phyloP scores from a whole-genome alignment of 2,329 filamentous ascomycete species.

The Trichophyton rubrum region DNA sequence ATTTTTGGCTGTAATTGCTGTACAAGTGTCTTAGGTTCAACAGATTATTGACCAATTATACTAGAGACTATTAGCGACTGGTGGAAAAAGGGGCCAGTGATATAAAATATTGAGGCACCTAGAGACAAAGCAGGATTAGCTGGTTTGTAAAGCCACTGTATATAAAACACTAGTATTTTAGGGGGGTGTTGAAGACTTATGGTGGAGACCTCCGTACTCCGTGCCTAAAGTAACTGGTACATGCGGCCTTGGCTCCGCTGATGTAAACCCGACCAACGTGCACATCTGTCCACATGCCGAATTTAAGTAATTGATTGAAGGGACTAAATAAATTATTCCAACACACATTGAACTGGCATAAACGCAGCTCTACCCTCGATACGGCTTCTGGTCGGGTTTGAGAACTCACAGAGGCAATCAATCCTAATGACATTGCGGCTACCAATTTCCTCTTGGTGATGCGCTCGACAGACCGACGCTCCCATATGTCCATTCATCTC shows the following conservation, averaged over 20 bases:
- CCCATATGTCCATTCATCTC: constrained; percentile 24
- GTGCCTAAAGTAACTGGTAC: no score
- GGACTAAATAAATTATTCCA: not conserved
- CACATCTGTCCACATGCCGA: not conserved
- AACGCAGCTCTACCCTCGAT: not conserved
- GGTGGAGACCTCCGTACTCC: no score
- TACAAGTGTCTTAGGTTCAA: no score
- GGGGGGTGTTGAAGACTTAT: no score
- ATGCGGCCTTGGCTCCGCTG: not conserved
- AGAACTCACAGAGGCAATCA: not conserved
- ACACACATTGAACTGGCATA: not conserved
- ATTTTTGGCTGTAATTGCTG: no score
- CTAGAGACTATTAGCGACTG: no score
- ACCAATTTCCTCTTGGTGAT: constrained; percentile 20
- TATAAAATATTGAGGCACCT: no score
- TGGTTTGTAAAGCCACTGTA: no score
- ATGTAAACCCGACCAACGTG: not conserved
- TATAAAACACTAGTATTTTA: no score
- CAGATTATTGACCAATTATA: no score
- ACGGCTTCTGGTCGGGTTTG: not conserved
- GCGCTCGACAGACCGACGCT: constrained; percentile 31
- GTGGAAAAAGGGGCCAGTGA: no score
- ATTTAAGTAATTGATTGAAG: not conserved
- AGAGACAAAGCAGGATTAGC: no score
- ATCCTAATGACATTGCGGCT: not conserved